phyloP scores from a whole-genome alignment of 306 rosid species.

The Corylus americana region DNA sequence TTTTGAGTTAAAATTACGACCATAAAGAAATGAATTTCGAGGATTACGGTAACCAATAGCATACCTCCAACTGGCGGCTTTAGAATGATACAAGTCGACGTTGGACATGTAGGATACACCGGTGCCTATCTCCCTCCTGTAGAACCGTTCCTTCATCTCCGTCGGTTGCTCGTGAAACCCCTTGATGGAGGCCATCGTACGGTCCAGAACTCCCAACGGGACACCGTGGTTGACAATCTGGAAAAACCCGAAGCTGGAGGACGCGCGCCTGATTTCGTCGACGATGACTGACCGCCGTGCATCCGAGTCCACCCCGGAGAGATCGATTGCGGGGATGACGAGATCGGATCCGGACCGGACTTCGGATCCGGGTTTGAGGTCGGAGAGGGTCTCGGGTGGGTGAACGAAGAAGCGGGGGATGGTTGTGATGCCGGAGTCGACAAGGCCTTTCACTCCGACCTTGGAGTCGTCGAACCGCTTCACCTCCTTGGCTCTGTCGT shows the following conservation, averaged over 20 bases:
- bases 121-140: conserved; percentile 31
- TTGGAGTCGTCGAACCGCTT: conserved; percentile 57
- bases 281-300: conserved; percentile 23
- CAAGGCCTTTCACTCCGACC: conserved; percentile 70
- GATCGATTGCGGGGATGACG: conserved; percentile 49
- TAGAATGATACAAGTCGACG: conserved; percentile 41
- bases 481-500: conserved; percentile 50
- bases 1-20: not conserved
- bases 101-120: conserved; percentile 46
- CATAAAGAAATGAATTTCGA: not conserved
- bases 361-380: not conserved
- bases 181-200: conserved; percentile 30
- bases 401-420: conserved; percentile 58
- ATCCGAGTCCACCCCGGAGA: conserved; percentile 30
- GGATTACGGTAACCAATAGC: not conserved
- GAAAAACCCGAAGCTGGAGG: conserved; percentile 57
- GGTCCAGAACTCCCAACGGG: conserved; percentile 30
- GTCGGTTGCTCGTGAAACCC: conserved; percentile 57
- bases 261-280: conserved; percentile 38
- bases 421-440: conserved; percentile 53
- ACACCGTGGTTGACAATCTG: conserved; percentile 60
- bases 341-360: conserved; percentile 2
- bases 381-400: conserved; percentile 49
- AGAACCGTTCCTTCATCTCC: conserved; percentile 47
- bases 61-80: conserved; percentile 69